Percentiles rank a stretch among this genome's conserved stretches.
These are phyloP conservation scores for Aplosporella prunicola DNA, from an alignment of 2,329 filamentous ascomycete genomes.

Conservation along the genomic window DNA sequence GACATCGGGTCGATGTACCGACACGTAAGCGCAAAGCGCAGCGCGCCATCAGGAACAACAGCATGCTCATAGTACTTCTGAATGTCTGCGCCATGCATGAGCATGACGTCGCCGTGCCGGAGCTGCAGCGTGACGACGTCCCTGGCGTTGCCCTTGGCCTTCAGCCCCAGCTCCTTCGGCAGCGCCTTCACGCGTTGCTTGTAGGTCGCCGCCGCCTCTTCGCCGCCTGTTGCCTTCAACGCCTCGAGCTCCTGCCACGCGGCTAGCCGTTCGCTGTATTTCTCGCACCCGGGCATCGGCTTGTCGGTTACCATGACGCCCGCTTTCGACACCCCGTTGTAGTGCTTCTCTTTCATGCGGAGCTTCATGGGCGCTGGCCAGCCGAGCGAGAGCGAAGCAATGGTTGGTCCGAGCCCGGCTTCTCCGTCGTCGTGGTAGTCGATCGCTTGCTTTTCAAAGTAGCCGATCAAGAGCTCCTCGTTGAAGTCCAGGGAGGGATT, in stretches of 20 bases:
- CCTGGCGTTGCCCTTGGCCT: slow-evolving; percentile 20
- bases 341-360: slow-evolving; percentile 46
- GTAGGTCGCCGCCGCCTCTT: slow-evolving; percentile 15
- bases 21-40: slow-evolving; percentile 50
- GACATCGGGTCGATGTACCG: slow-evolving; percentile 41
- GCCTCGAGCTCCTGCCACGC: slow-evolving; percentile 21
- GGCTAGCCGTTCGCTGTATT: slow-evolving; percentile 26
- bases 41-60: slow-evolving; percentile 41
- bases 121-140: slow-evolving; percentile 38
- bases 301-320: slow-evolving; percentile 24
- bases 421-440: slow-evolving; percentile 60
- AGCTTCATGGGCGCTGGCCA: slow-evolving; percentile 50
- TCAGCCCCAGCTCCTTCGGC: slow-evolving; percentile 28
- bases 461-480: slow-evolving; percentile 53
- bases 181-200: slow-evolving; percentile 22
- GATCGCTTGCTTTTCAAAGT: slow-evolving; percentile 52
- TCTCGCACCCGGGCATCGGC: slow-evolving; percentile 21
- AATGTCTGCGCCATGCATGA: slow-evolving; percentile 53
- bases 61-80: slow-evolving; percentile 53
- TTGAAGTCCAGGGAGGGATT: slow-evolving; percentile 43
- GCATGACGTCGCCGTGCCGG: slow-evolving; percentile 53
- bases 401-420: slow-evolving; percentile 50
- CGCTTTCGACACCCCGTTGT: slow-evolving; percentile 25
- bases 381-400: slow-evolving; percentile 53
- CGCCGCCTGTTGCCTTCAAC: slow-evolving; percentile 16